Base-by-base conservation (phyloP, 2,329 filamentous ascomycete genomes). In the Xylariomycetidae sp. region DNA sequence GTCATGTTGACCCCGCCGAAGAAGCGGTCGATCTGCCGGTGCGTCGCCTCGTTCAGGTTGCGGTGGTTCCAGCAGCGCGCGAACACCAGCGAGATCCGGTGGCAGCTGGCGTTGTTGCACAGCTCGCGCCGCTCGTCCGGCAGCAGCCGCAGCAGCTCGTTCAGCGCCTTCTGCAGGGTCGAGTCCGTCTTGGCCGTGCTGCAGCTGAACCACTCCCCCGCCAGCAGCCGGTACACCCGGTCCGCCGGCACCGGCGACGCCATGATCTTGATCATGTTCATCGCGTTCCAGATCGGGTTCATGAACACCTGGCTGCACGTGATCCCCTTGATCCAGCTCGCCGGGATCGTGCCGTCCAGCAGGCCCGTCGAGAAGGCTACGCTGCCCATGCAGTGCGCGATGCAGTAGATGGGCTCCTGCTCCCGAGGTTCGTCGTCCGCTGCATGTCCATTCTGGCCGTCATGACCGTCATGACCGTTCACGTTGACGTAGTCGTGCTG, bases 1-100 rank as follows among this genome's bases (percentile, higher is more conserved):
- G 63, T 66, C 72, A 79, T 79, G 52, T 72, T 75, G 33, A 76
- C 69, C 34, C 78, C 78, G 44, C 72, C 72, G 36, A 82, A 73
- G 56, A 80, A 76, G 19, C 69, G 65, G 51, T 76, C 68, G 29
- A 80, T 69, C 48, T 78, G 70, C 1, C 67, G 59, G 54, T 82
- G 79, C 2, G 79, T 83, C 3, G 70, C 74, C 57, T 74, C 73
- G 57, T 81, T 82, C 19, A 82, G 66, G 52, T 82, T 82, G 4
- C 46, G 52, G 54, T 83, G 79, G 48, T 70, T 76, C 77, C 77
- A 84, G 56, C 67, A 74, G 40, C 74, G 68, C 22, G 77, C 78
- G 44, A 80, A 82, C 10, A 75, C 67, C 16, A 82, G 58, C 5
- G 67, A 68, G 33, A 65, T 63, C 12, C 79, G 69, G 56, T 82